Evolutionary conservation across 345 rosid genomes (phyloP).

Genomic region (Eucalyptus fibrosa): DNA sequence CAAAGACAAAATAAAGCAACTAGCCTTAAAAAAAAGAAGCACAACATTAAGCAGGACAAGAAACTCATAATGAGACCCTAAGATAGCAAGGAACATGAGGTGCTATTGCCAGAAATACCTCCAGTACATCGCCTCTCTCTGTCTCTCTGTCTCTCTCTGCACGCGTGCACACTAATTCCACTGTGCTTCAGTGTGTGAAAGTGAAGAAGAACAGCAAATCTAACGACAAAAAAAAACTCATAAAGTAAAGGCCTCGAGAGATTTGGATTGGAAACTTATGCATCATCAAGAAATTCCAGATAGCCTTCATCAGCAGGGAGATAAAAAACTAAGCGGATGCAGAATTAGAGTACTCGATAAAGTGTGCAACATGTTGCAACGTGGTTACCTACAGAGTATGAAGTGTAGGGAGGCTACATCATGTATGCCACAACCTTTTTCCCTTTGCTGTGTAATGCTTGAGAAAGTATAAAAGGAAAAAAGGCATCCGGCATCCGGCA

Average conservation of each 20-base stretch:
- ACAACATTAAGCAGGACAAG: neutral
- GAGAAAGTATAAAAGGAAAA: neutral
- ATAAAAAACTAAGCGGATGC: neutral
- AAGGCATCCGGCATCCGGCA: neutral
- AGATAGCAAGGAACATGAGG: neutral
- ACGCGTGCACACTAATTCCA: neutral
- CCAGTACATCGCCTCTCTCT: neutral
- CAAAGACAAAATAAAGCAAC: neutral
- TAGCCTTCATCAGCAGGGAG: neutral
- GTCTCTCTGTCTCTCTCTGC: neutral
- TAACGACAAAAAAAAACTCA: neutral
- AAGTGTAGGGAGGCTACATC: neutral
- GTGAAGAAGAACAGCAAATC: neutral
- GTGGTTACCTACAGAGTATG: neutral
- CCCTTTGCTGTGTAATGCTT: neutral
- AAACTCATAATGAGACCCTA: neutral
- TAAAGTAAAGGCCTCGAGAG: neutral
- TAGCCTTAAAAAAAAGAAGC: neutral
- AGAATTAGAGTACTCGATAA: neutral
- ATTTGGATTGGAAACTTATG: neutral
- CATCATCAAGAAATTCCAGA: neutral
- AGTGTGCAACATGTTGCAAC: neutral
- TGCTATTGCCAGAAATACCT: neutral
- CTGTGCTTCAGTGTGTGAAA: neutral
- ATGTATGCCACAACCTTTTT: neutral